A percentile compares a stretch with the other conserved stretches of the same genome.
Conservation (phyloP, 2,329 filamentous ascomycete genomes). For the Fusarium anthophilum region DNA sequence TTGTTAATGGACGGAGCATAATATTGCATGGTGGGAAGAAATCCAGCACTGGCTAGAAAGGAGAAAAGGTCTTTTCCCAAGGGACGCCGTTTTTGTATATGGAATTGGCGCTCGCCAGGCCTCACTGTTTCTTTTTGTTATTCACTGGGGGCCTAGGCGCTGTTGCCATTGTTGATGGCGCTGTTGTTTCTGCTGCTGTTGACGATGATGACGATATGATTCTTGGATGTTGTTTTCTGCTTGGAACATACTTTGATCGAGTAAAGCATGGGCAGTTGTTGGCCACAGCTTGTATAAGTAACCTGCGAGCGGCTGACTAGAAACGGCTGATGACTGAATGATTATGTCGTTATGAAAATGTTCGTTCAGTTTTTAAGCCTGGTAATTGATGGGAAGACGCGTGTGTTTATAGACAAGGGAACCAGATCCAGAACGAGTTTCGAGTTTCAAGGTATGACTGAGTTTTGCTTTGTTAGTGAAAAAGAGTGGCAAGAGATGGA, state of each 20-base stretch:
- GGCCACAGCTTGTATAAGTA: constrained; percentile 41
- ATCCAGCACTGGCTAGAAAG: constrained; percentile 44
- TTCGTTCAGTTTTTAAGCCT: constrained; percentile 23
- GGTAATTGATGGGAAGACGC: constrained; percentile 12
- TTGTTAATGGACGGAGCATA: constrained; percentile 39
- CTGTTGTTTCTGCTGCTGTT: constrained; percentile 22
- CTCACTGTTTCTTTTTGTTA: constrained; percentile 19
- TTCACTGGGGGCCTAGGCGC: constrained; percentile 17
- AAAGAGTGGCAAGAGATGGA: not conserved
- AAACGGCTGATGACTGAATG: constrained; percentile 46
- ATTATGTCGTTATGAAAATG: constrained; percentile 43
- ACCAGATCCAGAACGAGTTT: constrained; percentile 8
- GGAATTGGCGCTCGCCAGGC: constrained; percentile 35
- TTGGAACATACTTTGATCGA: constrained; percentile 41
- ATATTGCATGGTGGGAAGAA: constrained; percentile 29
- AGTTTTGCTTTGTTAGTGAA: constrained; percentile 3
- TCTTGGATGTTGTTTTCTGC: constrained; percentile 34
- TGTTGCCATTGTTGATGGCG: constrained; percentile 17
- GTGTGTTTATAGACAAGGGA: constrained; percentile 25
- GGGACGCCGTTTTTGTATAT: constrained; percentile 17
- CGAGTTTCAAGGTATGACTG: not conserved
- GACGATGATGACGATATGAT: constrained; percentile 33
- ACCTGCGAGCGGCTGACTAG: constrained; percentile 38
- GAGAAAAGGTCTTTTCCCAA: constrained; percentile 30
- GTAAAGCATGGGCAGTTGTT: constrained; percentile 37